Evolutionary conservation across 345 rosid genomes (phyloP).

Genomic region (Eucalyptus sp.): DNA sequence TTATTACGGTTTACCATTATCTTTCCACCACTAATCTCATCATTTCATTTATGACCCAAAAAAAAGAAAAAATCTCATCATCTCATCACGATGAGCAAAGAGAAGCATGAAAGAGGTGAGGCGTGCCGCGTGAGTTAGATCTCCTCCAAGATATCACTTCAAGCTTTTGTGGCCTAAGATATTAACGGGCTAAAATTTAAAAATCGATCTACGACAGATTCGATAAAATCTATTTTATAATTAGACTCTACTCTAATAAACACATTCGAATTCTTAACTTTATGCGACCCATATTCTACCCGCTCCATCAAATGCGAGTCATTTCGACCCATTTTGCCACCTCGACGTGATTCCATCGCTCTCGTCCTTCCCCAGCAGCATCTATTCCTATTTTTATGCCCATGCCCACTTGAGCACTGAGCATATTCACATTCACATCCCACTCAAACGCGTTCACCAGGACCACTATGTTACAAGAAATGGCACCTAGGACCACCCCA

Average conservation of each 20-base stretch:
- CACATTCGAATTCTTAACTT: not conserved
- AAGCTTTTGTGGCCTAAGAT: too few species aligned
- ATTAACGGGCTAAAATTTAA: too few species aligned
- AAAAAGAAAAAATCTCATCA: not conserved
- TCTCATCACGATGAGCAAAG: not conserved
- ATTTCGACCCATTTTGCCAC: not conserved
- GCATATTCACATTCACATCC: not conserved
- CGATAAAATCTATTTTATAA: not conserved
- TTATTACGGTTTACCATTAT: not conserved
- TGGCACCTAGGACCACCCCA: not conserved
- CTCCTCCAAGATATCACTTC: accelerated
- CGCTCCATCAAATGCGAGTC: not conserved
- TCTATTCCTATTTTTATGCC: not conserved
- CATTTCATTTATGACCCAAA: not conserved
- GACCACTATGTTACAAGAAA: not conserved
- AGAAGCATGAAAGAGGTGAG: not conserved
- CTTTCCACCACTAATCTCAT: not conserved
- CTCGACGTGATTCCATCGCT: not conserved
- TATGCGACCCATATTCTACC: not conserved
- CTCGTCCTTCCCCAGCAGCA: not conserved
- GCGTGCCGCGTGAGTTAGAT: not conserved
- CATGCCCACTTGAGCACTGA: not conserved
- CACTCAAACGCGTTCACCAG: not conserved
- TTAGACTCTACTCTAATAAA: not conserved
- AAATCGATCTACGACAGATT: too few species aligned